phyloP scores from a whole-genome alignment of 371 early-diverging fungal genomes.

The Circinella umbellata region DNA sequence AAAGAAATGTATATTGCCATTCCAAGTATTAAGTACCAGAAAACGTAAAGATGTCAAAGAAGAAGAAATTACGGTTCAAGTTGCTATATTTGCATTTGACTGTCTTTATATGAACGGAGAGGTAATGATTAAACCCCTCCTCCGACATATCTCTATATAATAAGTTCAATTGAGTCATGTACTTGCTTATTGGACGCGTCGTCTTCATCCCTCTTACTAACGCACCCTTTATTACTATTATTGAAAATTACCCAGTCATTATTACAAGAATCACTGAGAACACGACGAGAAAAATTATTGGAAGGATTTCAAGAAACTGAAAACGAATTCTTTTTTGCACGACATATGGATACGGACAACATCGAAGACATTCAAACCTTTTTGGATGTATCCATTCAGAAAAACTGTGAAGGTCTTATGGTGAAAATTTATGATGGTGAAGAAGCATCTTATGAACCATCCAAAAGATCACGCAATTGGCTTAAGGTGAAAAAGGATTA shows the following conservation, averaged over 20 bases:
- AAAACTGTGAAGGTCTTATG: slow-evolving; percentile 99
- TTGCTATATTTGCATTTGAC: slow-evolving; percentile 99
- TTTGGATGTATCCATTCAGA: slow-evolving; percentile 87
- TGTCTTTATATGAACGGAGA: slow-evolving; percentile 94
- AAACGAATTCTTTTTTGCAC: slow-evolving; percentile 85
- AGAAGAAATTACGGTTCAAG: slow-evolving; percentile 91
- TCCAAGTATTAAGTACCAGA: slow-evolving; percentile 98
- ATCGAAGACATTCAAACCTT: slow-evolving; percentile 97
- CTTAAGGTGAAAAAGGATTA: slow-evolving; percentile 99
- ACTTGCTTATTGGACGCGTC: too few relatives aligned
- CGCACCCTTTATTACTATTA: too few relatives aligned
- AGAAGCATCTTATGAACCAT: slow-evolving; percentile 96
- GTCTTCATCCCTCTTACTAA: too few relatives aligned
- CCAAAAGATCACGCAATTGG: slow-evolving; percentile 98
- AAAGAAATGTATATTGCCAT: slow-evolving; percentile 91
- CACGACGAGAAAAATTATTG: slow-evolving; percentile 81
- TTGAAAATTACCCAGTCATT: slow-evolving; percentile 58
- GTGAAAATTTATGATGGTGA: slow-evolving; percentile 91
- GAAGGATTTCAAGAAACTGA: slow-evolving; percentile 81
- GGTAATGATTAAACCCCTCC: slow-evolving; percentile 42
- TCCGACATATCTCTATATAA: background rate
- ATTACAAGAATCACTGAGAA: slow-evolving; percentile 76
- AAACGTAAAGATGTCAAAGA: slow-evolving; percentile 96
- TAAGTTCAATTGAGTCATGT: too few relatives aligned
- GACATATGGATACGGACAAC: slow-evolving; percentile 83